Evolutionary conservation across 176 grass and related monocot genomes (phyloP).

Genomic region (Pharus latifolius): DNA sequence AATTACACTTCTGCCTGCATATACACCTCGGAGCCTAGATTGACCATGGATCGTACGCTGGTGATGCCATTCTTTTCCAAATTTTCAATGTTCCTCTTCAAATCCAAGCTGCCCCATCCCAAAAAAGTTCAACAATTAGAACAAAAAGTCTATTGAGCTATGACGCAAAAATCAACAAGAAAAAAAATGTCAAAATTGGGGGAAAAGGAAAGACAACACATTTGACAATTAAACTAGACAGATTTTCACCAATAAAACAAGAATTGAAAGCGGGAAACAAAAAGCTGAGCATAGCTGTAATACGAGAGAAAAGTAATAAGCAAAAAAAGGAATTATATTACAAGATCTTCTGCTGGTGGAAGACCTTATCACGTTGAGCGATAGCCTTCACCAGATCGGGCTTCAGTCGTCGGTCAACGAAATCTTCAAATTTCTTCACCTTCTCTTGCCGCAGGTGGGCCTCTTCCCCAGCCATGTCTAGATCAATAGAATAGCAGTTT

Average conservation of each 20-base stretch:
- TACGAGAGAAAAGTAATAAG: background rate
- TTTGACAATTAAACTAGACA: background rate
- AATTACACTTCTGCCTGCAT: constrained; percentile 84
- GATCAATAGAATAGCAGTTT: too few relatives aligned
- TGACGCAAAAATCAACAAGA: background rate
- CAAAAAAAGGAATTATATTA: constrained; percentile 23
- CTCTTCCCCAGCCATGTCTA: constrained; percentile 13
- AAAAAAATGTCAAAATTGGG: background rate
- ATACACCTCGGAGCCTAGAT: constrained; percentile 94
- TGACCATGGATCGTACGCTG: constrained; percentile 72
- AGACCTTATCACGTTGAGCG: constrained; percentile 53
- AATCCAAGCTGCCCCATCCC: constrained; percentile 42
- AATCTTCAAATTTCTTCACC: constrained; percentile 67
- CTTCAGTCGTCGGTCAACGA: constrained; percentile 66
- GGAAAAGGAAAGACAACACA: background rate
- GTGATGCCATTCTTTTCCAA: constrained; percentile 78
- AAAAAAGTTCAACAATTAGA: background rate
- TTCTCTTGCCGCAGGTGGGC: constrained; percentile 36
- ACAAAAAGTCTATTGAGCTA: background rate
- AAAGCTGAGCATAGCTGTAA: background rate
- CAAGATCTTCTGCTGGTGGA: constrained; percentile 83
- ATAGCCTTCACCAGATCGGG: constrained; percentile 69
- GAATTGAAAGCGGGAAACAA: background rate
- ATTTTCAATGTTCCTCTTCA: constrained; percentile 87
- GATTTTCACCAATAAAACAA: background rate